Percentiles rank a stretch among this genome's conserved stretches.
phyloP scores from a whole-genome alignment of 768 basidiomycete genomes.

The Leccinum disarticulatum region DNA sequence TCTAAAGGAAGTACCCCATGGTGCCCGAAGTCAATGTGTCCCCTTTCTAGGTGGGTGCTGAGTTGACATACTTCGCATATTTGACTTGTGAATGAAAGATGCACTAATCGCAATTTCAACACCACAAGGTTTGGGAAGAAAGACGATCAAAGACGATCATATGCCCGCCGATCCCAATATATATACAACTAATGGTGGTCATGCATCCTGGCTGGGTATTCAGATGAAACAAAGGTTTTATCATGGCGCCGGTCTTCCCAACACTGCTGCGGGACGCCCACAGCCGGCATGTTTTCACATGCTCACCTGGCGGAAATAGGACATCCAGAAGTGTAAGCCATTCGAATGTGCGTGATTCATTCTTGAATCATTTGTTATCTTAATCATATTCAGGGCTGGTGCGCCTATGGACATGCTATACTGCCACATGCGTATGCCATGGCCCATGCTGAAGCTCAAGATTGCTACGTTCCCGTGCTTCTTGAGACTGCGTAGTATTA shows the following conservation, averaged over 20 bases:
- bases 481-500: neutral
- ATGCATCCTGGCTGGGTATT: neutral
- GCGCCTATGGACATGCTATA: neutral
- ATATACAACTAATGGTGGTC: neutral
- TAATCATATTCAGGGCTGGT: neutral
- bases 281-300: conserved; percentile 3
- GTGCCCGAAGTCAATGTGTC: neutral
- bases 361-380: neutral
- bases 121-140: neutral
- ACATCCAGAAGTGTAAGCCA: conserved; percentile 2
- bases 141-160: neutral
- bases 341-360: conserved; percentile 1
- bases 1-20: neutral
- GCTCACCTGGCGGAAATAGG: conserved; percentile 11
- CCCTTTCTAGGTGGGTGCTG: conserved; percentile 2
- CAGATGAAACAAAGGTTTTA: conserved; percentile 23
- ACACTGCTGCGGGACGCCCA: neutral
- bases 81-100: neutral
- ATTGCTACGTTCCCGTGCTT: neutral
- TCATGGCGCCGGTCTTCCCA: neutral
- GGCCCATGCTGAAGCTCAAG: neutral
- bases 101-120: neutral
- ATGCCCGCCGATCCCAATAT: neutral
- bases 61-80: neutral
- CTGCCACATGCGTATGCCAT: neutral